These are phyloP conservation scores for Fraxinus baroniana DNA, from an alignment of 305 asterid species.

Conservation along the genomic window DNA sequence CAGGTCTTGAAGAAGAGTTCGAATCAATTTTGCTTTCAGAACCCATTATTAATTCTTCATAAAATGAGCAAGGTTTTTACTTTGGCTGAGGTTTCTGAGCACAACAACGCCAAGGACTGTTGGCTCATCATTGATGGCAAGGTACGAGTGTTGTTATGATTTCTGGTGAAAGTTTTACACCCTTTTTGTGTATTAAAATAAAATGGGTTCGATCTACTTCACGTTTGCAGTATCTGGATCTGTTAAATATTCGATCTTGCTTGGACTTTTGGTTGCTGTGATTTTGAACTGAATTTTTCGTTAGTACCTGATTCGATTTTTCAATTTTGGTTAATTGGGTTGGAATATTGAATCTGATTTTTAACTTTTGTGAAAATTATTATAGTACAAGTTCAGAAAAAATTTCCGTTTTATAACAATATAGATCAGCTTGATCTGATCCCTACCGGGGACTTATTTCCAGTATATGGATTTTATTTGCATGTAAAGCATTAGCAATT, in stretches of 20 bases:
- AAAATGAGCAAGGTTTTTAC: conserved; percentile 42
- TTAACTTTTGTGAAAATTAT: background rate
- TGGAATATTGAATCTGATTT: conserved; percentile 9
- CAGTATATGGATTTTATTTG: background rate
- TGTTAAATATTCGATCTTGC: conserved; percentile 18
- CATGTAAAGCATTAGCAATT: background rate
- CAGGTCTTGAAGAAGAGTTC: conserved; percentile 5
- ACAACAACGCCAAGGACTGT: conserved; percentile 56
- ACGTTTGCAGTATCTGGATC: conserved; percentile 29
- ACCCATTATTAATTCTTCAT: background rate
- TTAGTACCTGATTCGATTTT: background rate
- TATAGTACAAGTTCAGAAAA: background rate
- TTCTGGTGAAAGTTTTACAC: background rate
- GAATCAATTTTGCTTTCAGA: background rate
- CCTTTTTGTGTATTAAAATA: background rate
- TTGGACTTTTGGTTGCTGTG: background rate
- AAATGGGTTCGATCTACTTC: conserved; percentile 14
- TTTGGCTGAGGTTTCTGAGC: conserved; percentile 58
- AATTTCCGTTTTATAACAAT: background rate
- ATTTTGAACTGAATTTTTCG: background rate
- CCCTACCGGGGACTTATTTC: background rate
- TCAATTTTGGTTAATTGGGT: background rate
- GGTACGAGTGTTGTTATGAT: conserved; percentile 32
- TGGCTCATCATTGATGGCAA: conserved; percentile 63
- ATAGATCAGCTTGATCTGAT: background rate